phyloP scores from a whole-genome alignment of 2,329 filamentous ascomycete genomes.

The Aureobasidium sp. region DNA sequence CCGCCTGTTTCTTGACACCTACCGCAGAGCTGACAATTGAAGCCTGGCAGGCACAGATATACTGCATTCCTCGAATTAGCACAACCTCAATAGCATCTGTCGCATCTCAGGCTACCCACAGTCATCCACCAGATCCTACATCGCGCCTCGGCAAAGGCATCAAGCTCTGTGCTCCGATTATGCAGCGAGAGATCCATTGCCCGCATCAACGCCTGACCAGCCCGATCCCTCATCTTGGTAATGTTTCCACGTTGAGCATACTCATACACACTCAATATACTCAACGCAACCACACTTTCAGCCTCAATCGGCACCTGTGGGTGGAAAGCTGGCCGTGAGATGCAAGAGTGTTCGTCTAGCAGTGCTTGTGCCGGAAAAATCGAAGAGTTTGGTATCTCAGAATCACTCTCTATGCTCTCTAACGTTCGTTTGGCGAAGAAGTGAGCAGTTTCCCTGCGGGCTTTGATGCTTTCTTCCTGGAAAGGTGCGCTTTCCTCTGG shows the following conservation, averaged over 20 bases:
- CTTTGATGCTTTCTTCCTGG: conserved; percentile 34
- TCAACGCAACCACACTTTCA: conserved; percentile 42
- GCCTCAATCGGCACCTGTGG: conserved; percentile 37
- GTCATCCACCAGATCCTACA: conserved; percentile 49
- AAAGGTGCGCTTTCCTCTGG: conserved; percentile 32
- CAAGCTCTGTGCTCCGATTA: conserved; percentile 28
- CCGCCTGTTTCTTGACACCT: conserved; percentile 21
- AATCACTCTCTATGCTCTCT: conserved; percentile 43
- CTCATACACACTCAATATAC: conserved; percentile 45
- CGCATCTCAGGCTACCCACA: conserved; percentile 21
- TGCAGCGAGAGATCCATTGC: conserved; percentile 42
- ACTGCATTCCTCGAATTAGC: conserved; percentile 24
- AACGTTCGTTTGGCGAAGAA: conserved; percentile 41
- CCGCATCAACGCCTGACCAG: conserved; percentile 40
- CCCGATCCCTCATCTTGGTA: conserved; percentile 44
- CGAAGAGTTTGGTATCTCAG: conserved; percentile 38
- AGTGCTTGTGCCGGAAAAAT: conserved; percentile 40
- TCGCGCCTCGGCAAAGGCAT: conserved; percentile 38
- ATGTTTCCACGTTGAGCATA: conserved; percentile 47
- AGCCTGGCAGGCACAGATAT: conserved; percentile 43
- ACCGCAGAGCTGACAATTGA: conserved; percentile 44
- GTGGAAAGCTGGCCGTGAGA: conserved; percentile 37
- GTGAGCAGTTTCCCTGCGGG: conserved; percentile 42
- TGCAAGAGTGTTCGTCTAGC: conserved; percentile 28
- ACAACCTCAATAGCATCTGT: background rate